phyloP scores from a whole-genome alignment of 495 filamentous ascomycete species.

The Penicillium verhagenii region DNA sequence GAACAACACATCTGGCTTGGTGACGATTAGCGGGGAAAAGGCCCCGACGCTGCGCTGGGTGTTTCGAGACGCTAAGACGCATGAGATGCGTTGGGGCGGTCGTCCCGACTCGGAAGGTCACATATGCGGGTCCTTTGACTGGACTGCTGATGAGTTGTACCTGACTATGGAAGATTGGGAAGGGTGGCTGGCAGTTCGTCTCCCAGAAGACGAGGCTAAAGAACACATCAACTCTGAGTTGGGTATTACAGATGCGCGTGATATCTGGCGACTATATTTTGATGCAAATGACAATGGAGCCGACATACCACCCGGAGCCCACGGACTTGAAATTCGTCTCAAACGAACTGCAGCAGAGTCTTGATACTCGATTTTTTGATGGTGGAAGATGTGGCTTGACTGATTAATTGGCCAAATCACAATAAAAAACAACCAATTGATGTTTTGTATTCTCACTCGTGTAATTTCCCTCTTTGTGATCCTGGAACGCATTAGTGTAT shows the following conservation, averaged over 20 bases:
- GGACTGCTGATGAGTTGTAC: conserved; percentile 25
- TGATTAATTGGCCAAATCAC: neutral
- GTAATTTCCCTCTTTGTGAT: neutral
- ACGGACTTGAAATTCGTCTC: conserved; percentile 23
- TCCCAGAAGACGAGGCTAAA: conserved; percentile 17
- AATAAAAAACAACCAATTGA: neutral
- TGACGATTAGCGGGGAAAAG: conserved; percentile 26
- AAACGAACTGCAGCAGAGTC: conserved; percentile 23
- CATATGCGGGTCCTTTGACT: conserved; percentile 28
- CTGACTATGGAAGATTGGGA: conserved; percentile 25
- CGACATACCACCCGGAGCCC: conserved; percentile 22
- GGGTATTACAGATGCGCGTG: conserved; percentile 4
- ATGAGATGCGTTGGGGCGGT: conserved; percentile 30
- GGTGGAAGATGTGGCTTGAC: neutral
- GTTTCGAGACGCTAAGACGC: conserved; percentile 22
- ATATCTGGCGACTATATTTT: conserved; percentile 27
- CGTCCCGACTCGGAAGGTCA: conserved; percentile 24
- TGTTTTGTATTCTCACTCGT: neutral
- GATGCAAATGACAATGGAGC: conserved; percentile 28
- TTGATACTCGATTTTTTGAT: neutral
- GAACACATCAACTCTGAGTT: conserved; percentile 9
- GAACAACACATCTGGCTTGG: conserved; percentile 23
- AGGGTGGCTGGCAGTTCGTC: conserved; percentile 26
- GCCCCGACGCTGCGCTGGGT: conserved; percentile 30
- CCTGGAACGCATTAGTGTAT: neutral